A percentile compares a stretch with the other conserved stretches of the same genome.
phyloP scores from a whole-genome alignment of 208 protist species.

The Acanthamoeba triangularis region DNA sequence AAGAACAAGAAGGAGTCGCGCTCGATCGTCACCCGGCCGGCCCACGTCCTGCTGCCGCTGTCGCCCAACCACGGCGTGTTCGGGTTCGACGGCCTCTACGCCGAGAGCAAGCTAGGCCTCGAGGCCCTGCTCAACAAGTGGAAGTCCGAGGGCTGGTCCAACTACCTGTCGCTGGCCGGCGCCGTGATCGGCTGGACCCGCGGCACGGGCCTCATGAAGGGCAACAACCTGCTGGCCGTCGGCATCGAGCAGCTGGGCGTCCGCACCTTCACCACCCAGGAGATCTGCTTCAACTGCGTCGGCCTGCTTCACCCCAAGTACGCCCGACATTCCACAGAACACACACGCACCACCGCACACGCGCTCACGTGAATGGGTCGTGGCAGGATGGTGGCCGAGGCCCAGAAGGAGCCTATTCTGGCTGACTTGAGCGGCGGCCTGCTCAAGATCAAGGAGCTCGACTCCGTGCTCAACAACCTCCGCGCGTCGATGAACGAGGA shows the following conservation, averaged over 20 bases:
- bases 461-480: slow-evolving; percentile 70
- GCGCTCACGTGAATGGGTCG: not conserved
- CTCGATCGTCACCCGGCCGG: slow-evolving; percentile 74
- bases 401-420: slow-evolving; percentile 86
- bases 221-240: slow-evolving; percentile 90
- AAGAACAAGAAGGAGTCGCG: slow-evolving; percentile 84
- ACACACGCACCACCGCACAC: not conserved
- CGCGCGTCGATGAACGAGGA: slow-evolving; percentile 80
- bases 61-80: slow-evolving; percentile 93
- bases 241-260: slow-evolving; percentile 87
- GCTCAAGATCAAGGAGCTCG: slow-evolving; percentile 83
- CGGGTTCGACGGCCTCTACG: slow-evolving; percentile 91
- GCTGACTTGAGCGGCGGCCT: slow-evolving; percentile 91
- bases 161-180: slow-evolving; percentile 89
- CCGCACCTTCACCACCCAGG: slow-evolving; percentile 89
- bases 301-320: slow-evolving; percentile 86
- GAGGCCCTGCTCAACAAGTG: slow-evolving; percentile 91
- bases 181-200: slow-evolving; percentile 93
- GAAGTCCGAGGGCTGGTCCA: slow-evolving; percentile 88
- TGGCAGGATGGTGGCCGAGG: slow-evolving; percentile 71
- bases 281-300: slow-evolving; percentile 91
- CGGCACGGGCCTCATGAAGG: slow-evolving; percentile 91
- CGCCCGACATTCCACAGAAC: not conserved
- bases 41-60: slow-evolving; percentile 86
- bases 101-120: slow-evolving; percentile 91